A percentile compares a stretch with the other conserved stretches of the same genome.
Evolutionary conservation across 2,329 filamentous ascomycete genomes (phyloP).

Genomic region (Nemania serpens): DNA sequence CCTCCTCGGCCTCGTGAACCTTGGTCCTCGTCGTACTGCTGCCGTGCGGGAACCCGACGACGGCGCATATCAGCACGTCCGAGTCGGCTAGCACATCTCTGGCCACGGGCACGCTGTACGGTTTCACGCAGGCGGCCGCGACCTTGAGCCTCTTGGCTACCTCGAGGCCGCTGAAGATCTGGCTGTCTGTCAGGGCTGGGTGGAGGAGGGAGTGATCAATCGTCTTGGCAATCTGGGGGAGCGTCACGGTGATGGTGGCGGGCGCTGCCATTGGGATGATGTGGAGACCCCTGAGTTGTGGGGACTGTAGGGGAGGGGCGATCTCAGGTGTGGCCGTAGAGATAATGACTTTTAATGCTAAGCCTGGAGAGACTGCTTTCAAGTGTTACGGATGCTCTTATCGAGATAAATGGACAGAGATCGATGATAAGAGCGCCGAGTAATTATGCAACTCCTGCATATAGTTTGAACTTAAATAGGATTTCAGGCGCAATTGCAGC

Average conservation of each 20-base stretch:
- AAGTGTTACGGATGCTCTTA: no score
- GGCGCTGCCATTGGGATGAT: conserved; percentile 3
- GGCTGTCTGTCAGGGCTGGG: conserved; percentile 63
- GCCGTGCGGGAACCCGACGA: conserved; percentile 66
- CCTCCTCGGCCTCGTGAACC: conserved; percentile 55
- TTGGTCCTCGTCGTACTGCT: conserved; percentile 60
- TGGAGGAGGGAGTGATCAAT: conserved; percentile 67
- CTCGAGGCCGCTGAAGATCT: conserved; percentile 54
- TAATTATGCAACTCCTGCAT: background rate
- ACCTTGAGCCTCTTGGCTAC: conserved; percentile 54
- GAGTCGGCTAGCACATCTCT: conserved; percentile 52
- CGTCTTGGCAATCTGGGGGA: conserved; percentile 54
- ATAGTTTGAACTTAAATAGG: background rate
- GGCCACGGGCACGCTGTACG: conserved; percentile 58
- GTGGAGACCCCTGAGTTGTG: no score
- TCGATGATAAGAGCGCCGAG: background rate
- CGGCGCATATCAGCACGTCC: conserved; percentile 58
- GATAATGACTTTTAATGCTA: no score
- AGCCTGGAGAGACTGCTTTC: no score
- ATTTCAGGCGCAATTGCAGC: background rate
- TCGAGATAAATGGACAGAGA: background rate
- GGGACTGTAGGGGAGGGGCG: no score
- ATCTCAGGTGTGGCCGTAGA: no score
- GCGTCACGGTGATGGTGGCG: conserved; percentile 46
- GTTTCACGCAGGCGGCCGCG: conserved; percentile 63